Evolutionary conservation across 768 basidiomycete genomes (phyloP).

Genomic region (Pleurotus tuber-regium): DNA sequence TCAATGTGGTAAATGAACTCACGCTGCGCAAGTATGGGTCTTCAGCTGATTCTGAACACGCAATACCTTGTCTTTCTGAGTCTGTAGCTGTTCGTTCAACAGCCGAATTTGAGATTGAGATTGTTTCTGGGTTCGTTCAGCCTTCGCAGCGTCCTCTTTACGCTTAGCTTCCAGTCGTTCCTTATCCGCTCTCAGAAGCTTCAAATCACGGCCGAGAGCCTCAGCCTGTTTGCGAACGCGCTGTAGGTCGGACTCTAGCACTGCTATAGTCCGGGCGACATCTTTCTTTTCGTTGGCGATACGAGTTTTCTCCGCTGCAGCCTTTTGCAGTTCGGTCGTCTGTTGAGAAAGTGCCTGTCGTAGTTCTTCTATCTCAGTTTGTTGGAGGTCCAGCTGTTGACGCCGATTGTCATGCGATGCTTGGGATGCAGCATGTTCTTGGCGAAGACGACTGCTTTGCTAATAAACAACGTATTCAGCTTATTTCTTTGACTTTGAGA

Average conservation of each 20-base stretch:
- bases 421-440: slow-evolving; percentile 58
- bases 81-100: slow-evolving; percentile 64
- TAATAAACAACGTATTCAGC: no score
- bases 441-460: slow-evolving; percentile 61
- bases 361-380: slow-evolving; percentile 76
- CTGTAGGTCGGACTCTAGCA: slow-evolving; percentile 69
- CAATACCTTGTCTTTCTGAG: slow-evolving; percentile 46
- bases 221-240: slow-evolving; percentile 78
- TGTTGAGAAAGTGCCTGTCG: slow-evolving; percentile 61
- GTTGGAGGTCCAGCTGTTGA: slow-evolving; percentile 69
- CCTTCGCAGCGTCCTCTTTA: slow-evolving; percentile 51
- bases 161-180: slow-evolving; percentile 55
- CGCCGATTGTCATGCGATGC: slow-evolving; percentile 69
- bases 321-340: slow-evolving; percentile 58
- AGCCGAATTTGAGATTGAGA: slow-evolving; percentile 61
- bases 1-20: slow-evolving; percentile 23
- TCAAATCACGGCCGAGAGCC: slow-evolving; percentile 75
- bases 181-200: slow-evolving; percentile 62
- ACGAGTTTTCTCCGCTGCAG: slow-evolving; percentile 62
- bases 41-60: slow-evolving; percentile 45
- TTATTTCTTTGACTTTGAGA: no score
- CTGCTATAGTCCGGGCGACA: slow-evolving; percentile 62
- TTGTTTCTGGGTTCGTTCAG: slow-evolving; percentile 69
- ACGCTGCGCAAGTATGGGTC: slow-evolving; percentile 62
- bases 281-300: slow-evolving; percentile 61